Base-by-base conservation (phyloP, 225 moss, liverwort and hornwort species). In the Thuidium tamariscinum region DNA sequence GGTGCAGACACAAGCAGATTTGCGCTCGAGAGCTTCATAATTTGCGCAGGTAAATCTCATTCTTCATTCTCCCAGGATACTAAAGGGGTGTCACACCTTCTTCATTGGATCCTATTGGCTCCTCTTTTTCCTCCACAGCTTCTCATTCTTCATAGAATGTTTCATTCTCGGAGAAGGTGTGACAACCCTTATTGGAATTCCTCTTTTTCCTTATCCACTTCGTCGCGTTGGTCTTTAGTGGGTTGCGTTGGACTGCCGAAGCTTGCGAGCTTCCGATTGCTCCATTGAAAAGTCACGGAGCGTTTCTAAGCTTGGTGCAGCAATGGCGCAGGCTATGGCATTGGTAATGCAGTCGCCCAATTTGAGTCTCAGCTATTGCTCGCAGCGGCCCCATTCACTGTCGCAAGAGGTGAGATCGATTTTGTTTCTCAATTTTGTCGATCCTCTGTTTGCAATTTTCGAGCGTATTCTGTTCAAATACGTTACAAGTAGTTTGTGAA, bases 301-400 rank as follows among this genome's bases (percentile, higher is more conserved):
- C 30, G 68, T 30, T 70, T 42, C 16, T 30, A 57, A 69, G 57
- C 57, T 34, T 56, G 56, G 9, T 23, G 74, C 16, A 60, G 84
- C 39, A 29, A 83, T 80, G 89, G 59, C 60, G 76, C 85, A 85
- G 63, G 81, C 84, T 49, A 82, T 82, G 81, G 89, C 88, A 70
- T 67, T 84, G 87, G 62, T 39, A 44, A 21, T 74, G 8, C 61
- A 49, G 61, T 27, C 83, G 20, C 68, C 74, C 20, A 84, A 57
- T 65, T 79, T 82, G 52, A 72, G 77, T 67, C 70, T 66, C 83
- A 23, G 25, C 13, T 71, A 8, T 5, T 26, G 74, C 48, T 48
- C 64, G 19, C 83, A 69, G 36, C 69, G 36, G 7, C 20, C 22
- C 79, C 59, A 52, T 42, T 82, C 61, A 36, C 75, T 77, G 27